phyloP scores from a whole-genome alignment of 1,139 yeast genomes.

The Taphrina pruni region DNA sequence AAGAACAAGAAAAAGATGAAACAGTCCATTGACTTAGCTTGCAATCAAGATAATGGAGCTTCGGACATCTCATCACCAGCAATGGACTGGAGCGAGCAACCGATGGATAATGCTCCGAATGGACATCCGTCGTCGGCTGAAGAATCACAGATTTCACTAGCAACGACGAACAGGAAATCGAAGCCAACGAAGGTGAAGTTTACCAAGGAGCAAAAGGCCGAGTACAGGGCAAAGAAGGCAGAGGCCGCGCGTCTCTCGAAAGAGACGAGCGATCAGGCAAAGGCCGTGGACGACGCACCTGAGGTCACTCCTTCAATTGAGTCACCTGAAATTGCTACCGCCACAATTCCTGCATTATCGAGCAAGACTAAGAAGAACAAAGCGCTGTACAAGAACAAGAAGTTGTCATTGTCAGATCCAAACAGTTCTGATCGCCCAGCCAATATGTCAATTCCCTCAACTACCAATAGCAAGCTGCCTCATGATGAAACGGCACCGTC shows the following conservation, averaged over 20 bases:
- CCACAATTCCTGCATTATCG: neutral
- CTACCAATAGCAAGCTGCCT: neutral
- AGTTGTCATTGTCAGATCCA: neutral
- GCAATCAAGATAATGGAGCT: neutral
- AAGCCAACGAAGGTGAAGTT: neutral
- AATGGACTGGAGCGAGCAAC: neutral
- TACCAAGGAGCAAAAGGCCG: constrained; percentile 11
- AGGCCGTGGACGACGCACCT: neutral
- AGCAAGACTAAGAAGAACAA: constrained; percentile 1
- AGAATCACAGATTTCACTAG: neutral
- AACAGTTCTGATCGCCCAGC: neutral
- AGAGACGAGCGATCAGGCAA: neutral
- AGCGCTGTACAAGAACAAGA: neutral
- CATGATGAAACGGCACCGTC: too few relatives aligned
- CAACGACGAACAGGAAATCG: neutral
- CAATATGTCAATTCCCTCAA: neutral
- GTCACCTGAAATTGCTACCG: neutral
- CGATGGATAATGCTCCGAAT: neutral
- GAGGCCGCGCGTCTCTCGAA: constrained; percentile 4
- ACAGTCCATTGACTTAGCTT: neutral
- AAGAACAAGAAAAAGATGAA: constrained; percentile 15
- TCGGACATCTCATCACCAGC: neutral
- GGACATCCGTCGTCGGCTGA: too few relatives aligned
- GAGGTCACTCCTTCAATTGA: neutral
- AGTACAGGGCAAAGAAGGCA: constrained; percentile 13